phyloP scores from a whole-genome alignment of 768 basidiomycete species.

The Kwoniella botswanensis region DNA sequence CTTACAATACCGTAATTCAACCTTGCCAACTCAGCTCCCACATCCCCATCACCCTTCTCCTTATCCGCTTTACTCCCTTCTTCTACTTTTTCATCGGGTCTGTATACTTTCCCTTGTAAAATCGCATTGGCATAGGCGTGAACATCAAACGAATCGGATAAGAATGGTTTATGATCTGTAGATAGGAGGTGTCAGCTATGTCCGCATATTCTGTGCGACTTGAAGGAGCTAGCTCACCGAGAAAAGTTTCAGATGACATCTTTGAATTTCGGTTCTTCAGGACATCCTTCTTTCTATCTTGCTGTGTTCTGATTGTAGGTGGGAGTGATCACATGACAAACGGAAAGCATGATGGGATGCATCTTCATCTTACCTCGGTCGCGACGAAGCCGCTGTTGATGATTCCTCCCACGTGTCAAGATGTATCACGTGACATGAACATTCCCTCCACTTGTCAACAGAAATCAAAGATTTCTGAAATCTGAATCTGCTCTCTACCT shows the following conservation, averaged over 20 bases:
- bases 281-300: background rate
- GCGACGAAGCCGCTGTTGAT: background rate
- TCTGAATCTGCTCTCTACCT: background rate
- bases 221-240: conserved; percentile 3
- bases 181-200: background rate
- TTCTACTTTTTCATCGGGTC: conserved; percentile 65
- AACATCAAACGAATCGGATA: conserved; percentile 75
- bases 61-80: conserved; percentile 10
- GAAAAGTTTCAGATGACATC: conserved; percentile 21
- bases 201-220: background rate
- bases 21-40: conserved; percentile 85
- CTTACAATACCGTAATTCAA: conserved; percentile 73
- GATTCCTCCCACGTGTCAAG: background rate
- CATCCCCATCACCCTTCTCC: conserved; percentile 62
- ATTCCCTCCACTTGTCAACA: conserved; percentile 21
- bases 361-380: background rate
- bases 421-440: conserved; percentile 15
- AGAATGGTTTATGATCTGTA: conserved; percentile 76
- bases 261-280: too few relatives aligned
- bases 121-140: conserved; percentile 91
- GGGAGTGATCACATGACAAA: too few relatives aligned
- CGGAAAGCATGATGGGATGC: background rate
- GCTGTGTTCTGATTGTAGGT: background rate
- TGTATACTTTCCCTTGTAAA: conserved; percentile 79
- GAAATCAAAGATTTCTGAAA: conserved; percentile 11